Percentiles rank a stretch among this genome's conserved stretches.
These are phyloP conservation scores for Lactarius evosmus DNA, from an alignment of 768 basidiomycete genomes.

Conservation along the genomic window DNA sequence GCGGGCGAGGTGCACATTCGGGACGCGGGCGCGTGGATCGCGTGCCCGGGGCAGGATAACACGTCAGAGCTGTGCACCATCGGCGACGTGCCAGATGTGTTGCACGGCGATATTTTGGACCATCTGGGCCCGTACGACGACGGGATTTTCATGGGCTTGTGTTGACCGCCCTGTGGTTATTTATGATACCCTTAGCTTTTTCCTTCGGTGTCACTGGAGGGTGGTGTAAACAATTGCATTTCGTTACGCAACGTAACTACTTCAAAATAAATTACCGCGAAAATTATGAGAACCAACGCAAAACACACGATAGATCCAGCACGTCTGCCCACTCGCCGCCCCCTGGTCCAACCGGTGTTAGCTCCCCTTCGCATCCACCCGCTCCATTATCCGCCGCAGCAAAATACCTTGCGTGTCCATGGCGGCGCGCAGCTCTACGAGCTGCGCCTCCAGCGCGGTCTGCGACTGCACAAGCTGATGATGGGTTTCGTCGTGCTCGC, in stretches of 20 bases:
- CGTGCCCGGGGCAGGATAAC: constrained; percentile 21
- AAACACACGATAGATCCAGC: background rate
- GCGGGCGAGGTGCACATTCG: constrained; percentile 27
- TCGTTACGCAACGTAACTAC: background rate
- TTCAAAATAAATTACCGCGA: background rate
- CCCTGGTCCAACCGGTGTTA: background rate
- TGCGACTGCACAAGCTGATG: constrained; percentile 64
- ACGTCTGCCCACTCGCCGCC: background rate
- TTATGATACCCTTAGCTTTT: background rate
- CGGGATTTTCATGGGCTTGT: constrained; percentile 17
- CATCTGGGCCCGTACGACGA: constrained; percentile 25
- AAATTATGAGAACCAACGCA: background rate
- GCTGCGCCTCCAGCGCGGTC: constrained; percentile 61
- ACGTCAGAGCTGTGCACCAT: constrained; percentile 12
- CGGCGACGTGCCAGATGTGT: constrained; percentile 11
- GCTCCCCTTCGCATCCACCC: constrained; percentile 8
- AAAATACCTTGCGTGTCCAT: constrained; percentile 60
- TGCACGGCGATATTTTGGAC: constrained; percentile 4
- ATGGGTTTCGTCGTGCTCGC: constrained; percentile 48
- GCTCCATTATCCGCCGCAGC: constrained; percentile 37
- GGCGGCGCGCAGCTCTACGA: constrained; percentile 50
- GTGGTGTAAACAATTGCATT: background rate
- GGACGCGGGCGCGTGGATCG: constrained; percentile 7
- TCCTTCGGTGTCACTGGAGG: background rate
- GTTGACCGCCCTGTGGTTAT: background rate